These are phyloP conservation scores for Lentinula raphanica DNA, from an alignment of 768 basidiomycete genomes.

Conservation along the genomic window DNA sequence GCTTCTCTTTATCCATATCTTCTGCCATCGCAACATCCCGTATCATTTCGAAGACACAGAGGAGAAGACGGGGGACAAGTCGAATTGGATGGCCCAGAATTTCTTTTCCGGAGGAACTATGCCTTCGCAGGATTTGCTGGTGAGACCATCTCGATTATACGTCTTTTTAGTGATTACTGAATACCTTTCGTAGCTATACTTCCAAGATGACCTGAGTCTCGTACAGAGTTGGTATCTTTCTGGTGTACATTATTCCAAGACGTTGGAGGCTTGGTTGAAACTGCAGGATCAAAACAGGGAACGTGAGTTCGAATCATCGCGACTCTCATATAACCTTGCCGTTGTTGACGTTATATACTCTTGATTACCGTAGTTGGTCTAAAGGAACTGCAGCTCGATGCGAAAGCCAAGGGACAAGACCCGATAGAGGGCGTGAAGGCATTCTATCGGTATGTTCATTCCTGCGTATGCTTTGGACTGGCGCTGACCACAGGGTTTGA, in stretches of 20 bases:
- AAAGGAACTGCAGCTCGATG: conserved; percentile 42
- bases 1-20: conserved; percentile 65
- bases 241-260: conserved; percentile 60
- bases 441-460: conserved; percentile 44
- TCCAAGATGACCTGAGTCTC: conserved; percentile 58
- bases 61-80: conserved; percentile 29
- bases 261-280: conserved; percentile 64
- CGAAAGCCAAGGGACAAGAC: conserved; percentile 37
- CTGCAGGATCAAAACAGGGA: conserved; percentile 49
- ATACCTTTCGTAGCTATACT: conserved; percentile 40
- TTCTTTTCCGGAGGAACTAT: conserved; percentile 74
- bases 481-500: too few relatives aligned
- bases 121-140: conserved; percentile 61
- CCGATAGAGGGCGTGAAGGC: conserved; percentile 48
- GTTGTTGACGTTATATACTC: neutral
- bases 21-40: conserved; percentile 57
- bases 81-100: conserved; percentile 62
- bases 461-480: neutral
- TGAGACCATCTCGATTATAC: conserved; percentile 12
- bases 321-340: neutral
- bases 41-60: conserved; percentile 54
- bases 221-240: conserved; percentile 57
- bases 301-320: conserved; percentile 16
- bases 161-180: neutral
- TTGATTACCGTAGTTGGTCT: conserved; percentile 30